Conservation (phyloP, 1,139 yeast species). For the Hemisphaericaspora lyxosophila region DNA sequence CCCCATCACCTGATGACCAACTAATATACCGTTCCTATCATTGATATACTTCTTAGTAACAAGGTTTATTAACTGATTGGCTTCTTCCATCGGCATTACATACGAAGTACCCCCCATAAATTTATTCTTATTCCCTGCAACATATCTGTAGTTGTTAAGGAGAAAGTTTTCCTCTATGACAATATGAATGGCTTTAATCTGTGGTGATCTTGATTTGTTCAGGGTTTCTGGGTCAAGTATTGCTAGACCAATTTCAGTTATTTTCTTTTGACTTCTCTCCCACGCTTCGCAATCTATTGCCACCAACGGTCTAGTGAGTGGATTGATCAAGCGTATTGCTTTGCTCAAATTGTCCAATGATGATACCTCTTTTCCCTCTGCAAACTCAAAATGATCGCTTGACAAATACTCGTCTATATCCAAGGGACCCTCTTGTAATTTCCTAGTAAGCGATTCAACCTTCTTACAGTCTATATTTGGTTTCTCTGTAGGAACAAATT, state of each 20-base stretch:
- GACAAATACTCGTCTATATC: conserved; percentile 18
- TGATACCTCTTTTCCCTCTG: conserved; percentile 15
- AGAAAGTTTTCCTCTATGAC: conserved; percentile 51
- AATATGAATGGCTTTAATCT: conserved; percentile 54
- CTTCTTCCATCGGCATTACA: conserved; percentile 34
- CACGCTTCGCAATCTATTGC: conserved; percentile 70
- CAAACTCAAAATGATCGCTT: conserved; percentile 19
- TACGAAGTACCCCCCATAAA: conserved; percentile 61
- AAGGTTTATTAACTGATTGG: conserved; percentile 38
- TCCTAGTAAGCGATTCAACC: background rate
- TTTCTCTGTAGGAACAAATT: background rate
- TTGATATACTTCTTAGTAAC: conserved; percentile 45
- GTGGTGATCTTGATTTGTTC: conserved; percentile 48
- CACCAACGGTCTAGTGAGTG: conserved; percentile 41
- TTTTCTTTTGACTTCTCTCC: conserved; percentile 45
- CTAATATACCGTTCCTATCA: conserved; percentile 36
- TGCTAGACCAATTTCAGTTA: conserved; percentile 72
- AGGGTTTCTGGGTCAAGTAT: conserved; percentile 58
- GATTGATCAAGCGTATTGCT: conserved; percentile 29
- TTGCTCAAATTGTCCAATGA: conserved; percentile 20
- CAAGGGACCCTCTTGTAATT: background rate
- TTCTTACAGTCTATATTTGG: background rate
- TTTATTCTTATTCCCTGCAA: conserved; percentile 60
- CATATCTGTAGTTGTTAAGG: conserved; percentile 54
- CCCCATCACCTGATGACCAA: conserved; percentile 68